Evolutionary conservation across 1,284 basidiomycete species (phyloP), one percentile per base, ranked within the genome.

Genomic region (Ceratobasidium theobromae): DNA sequence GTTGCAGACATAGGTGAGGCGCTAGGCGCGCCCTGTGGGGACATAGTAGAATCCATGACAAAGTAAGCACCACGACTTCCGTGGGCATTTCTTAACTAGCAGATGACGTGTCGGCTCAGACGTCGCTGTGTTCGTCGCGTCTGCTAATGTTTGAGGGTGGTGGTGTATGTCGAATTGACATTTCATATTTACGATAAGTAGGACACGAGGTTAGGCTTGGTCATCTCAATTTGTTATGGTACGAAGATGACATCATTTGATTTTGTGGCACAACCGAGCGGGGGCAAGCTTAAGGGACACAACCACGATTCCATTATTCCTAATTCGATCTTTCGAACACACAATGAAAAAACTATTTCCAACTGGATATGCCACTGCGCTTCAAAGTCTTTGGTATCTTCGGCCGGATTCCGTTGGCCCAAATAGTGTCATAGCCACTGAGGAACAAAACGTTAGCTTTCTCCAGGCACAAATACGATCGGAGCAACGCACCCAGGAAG

Each of bases 381-480:
- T 72, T 72, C 54, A 72, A 53, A 25, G 68, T 72, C 16, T 69
- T 74, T 3, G 78, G 78, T 38, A 80, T 80, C 65, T 78, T 75
- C 0, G 79, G 79, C 41, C 77, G 73, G n/a, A 80, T 73, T 14
- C 78, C 75, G 23, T 74, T 71, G n/a, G 74, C 72, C 80, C 80
- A 81, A 11, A 80, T 76, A 12, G 78, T 79, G 9, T 75, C 69
- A 68, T 79, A 81, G 4, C 77, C 79, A 62, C 79, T 43, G 66
- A 12, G n/a, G 38, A 16, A 53, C 25, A 32, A 25, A 16, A 55
- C 9, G 27, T 54, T 8, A 57, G 32, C 14, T 25, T n/a, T n/a
- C n/a, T n/a, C n/a, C n/a, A n/a, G n/a, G n/a, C 25, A 21, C 30
- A 23, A n/a, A 27, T 21, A 54, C 9, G 9, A 25, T 12, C 1